Evolutionary conservation across 1,284 basidiomycete genomes (phyloP), one percentile per base, ranked within the genome.

Genomic region (Tylopilus sp.): DNA sequence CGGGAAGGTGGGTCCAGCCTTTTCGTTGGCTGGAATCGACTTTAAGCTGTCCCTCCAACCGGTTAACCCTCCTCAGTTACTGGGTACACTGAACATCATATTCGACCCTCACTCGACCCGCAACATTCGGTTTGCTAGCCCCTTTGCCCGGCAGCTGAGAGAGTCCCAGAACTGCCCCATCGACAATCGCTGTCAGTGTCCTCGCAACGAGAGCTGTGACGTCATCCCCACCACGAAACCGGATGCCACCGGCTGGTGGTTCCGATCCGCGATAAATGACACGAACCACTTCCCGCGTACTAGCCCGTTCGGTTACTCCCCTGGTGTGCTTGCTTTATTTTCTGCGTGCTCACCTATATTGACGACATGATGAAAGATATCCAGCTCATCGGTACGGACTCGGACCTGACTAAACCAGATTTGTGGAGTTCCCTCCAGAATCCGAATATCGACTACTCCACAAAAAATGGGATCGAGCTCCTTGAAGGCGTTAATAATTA

Each of bases 181-280:
- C 3, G 15, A 41, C 1, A 8, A 16, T 12, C 26, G 8, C 18
- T 36, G 23, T 11, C 23, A 15, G 3, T 44, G 28, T 4, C 23
- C n/a, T n/a, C 7, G 2, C 0, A 37, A 44, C 5, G 29, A 40
- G 9, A 7, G 30, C 5, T 28, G 46, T 10, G 36, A 13, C 7
- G 9, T 39, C 2, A 56, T 56, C 4, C 55, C 55, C 2, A 4
- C 26, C 25, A 56, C 50, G 28, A 56, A 13, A n/a, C 54, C 54
- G 8, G 42, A 42, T 12, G 46, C 54, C 15, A 52, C 51, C 0
- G 51, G 51, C 3, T 55, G 54, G 54, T 55, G 55, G 55, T 57
- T 49, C 43, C 9, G 1, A 2, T n/a, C n/a, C n/a, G n/a, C n/a
- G 0, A 1, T 39, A 33, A 11, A 2, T 4, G 46, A 57, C 34